Conservation (phyloP, 2,329 filamentous ascomycete species). For the Aspergillus sojae region DNA sequence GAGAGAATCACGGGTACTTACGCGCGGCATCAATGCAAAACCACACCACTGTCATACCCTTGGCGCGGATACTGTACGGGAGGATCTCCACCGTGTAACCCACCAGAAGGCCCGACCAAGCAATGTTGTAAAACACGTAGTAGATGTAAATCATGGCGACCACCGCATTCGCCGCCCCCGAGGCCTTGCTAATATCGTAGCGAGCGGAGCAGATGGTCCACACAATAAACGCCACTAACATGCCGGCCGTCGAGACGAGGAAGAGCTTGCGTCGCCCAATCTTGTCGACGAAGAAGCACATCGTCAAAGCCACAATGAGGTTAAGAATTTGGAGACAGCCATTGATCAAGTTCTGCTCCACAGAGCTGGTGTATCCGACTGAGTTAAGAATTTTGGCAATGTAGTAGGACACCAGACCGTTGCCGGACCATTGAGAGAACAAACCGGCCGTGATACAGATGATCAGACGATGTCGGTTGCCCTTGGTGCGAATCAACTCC, state of each 20-base stretch:
- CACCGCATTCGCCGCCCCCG: constrained; percentile 39
- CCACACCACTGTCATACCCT: constrained; percentile 47
- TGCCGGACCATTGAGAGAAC: constrained; percentile 63
- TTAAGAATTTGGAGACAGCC: constrained; percentile 45
- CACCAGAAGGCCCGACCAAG: constrained; percentile 39
- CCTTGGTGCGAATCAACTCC: constrained; percentile 46
- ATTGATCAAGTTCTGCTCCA: constrained; percentile 47
- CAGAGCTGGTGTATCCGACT: constrained; percentile 40
- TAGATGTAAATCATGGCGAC: constrained; percentile 50
- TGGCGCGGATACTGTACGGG: constrained; percentile 53
- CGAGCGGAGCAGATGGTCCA: constrained; percentile 45
- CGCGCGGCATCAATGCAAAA: constrained; percentile 31
- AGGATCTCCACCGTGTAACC: constrained; percentile 52
- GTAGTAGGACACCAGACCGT: constrained; percentile 47
- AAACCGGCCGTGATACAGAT: constrained; percentile 58
- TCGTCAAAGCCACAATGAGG: constrained; percentile 37
- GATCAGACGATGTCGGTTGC: constrained; percentile 57
- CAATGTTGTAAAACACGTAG: constrained; percentile 46
- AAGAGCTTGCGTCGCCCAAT: constrained; percentile 49
- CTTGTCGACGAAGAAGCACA: constrained; percentile 46
- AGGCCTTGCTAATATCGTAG: constrained; percentile 34
- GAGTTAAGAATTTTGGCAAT: constrained; percentile 39
- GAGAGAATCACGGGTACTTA: constrained; percentile 9
- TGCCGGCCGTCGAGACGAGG: constrained; percentile 45
- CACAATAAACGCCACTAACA: constrained; percentile 48